Evolutionary conservation across 192 early-diverging fungal species (phyloP), one percentile per base, ranked within the genome.

Genomic region (Gryganskiella cystojenkinii): DNA sequence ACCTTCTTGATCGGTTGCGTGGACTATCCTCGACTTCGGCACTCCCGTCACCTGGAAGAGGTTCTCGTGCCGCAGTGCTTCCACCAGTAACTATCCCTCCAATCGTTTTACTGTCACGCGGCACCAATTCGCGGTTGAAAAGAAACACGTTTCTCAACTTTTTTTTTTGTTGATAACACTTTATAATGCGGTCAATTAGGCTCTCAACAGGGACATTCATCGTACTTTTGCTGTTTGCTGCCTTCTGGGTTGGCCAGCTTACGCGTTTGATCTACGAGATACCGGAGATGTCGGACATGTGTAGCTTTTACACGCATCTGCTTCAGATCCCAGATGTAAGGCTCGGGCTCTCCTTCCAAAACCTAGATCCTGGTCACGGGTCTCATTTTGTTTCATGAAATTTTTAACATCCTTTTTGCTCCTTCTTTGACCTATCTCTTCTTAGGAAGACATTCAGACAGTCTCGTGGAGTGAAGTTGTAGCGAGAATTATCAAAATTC

Each of bases 1-100:
- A 93, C 91, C 0, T 99, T 99, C 82, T 82, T 98, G 19, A 81
- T 93, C 62, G 89, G 91, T 20, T 99, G 98, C 83, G 87, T 99
- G 33, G 92, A 99, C 80, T 94, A 97, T 73, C 86, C 92, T 14
- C 84, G 87, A 49, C 84, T 98, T n/a, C 85, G 88, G 14, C 74
- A 83, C 47, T 87, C 89, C 42, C 86, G 91, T 61, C 83, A 80
- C 45, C 82, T 99, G 46, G 81, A 85, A 0, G 90, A 95, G 19
- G 92, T 98, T 0, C 82, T 99, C 27, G 71, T 91, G 24, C 89
- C 91, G 19, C 87, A 95, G 54, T 98, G 97, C 70, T 52, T 93
- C 11, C 62, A 68, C 22, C 83, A 67, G 92, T 90, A 90, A 67
- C 80, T 66, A 11, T 57, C 10, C n/a, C 52, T 43, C 45, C 19